These are phyloP conservation scores for Pythium pectinolyticum DNA, from an alignment of 352 stramenopile genomes.

Conservation along the genomic window DNA sequence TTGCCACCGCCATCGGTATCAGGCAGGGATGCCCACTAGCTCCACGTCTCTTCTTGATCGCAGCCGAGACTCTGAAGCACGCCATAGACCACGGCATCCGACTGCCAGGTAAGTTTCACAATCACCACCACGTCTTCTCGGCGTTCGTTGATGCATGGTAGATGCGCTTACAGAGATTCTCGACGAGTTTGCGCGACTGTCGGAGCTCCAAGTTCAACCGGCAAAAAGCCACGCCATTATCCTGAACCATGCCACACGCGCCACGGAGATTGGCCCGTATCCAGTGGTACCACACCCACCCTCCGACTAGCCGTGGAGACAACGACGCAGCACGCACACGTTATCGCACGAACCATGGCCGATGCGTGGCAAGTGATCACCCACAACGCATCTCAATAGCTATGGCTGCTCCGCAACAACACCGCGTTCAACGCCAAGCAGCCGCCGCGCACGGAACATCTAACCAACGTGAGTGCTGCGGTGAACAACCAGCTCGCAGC, in stretches of 20 bases:
- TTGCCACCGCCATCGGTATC: not conserved
- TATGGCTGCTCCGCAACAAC: not conserved
- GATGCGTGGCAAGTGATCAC: not conserved
- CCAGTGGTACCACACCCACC: no score
- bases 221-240: not conserved
- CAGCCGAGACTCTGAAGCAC: not conserved
- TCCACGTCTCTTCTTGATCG: not conserved
- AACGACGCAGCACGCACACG: no score
- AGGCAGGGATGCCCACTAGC: not conserved
- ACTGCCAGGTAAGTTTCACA: not conserved
- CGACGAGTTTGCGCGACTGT: not conserved
- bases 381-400: not conserved
- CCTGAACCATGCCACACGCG: not conserved
- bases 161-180: not conserved
- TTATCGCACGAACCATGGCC: no score
- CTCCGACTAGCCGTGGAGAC: no score
- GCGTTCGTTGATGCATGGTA: not conserved
- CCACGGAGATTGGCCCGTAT: not conserved
- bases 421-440: not conserved
- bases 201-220: not conserved
- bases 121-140: not conserved
- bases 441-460: no score
- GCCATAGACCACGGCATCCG: not conserved
- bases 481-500: not conserved
- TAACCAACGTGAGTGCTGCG: not conserved